Percentiles rank a stretch among this genome's conserved stretches.
These are phyloP conservation scores for Ceriops tagal DNA, from an alignment of 345 rosid genomes.

Conservation along the genomic window DNA sequence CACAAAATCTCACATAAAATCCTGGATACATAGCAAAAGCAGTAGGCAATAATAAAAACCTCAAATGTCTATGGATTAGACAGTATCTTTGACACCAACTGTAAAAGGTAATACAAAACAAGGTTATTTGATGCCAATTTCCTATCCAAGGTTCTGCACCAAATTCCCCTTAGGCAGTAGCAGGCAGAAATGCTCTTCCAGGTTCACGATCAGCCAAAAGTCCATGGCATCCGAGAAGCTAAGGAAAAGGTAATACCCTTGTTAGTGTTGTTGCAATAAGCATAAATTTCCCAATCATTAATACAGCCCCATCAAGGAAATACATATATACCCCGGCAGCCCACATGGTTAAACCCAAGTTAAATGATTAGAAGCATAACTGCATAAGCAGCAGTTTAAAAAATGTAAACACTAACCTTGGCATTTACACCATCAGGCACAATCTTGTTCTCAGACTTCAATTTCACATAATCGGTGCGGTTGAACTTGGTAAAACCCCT, in stretches of 20 bases:
- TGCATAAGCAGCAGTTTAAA: neutral
- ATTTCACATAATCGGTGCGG: slow-evolving; percentile 50
- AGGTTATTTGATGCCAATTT: no score
- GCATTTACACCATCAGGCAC: slow-evolving; percentile 70
- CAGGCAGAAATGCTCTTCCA: slow-evolving; percentile 51
- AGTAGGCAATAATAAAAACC: no score
- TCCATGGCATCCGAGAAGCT: slow-evolving; percentile 79
- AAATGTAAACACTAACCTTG: slow-evolving; percentile 37
- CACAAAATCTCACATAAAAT: no score
- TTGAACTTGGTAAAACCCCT: slow-evolving; percentile 75
- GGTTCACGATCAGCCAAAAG: slow-evolving; percentile 57
- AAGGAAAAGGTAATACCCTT: slow-evolving; percentile 1
- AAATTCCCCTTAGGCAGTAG: slow-evolving; percentile 26
- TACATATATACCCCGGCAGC: neutral
- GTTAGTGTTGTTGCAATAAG: slow-evolving; percentile 1
- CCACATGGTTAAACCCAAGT: neutral
- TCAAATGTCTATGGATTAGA: no score
- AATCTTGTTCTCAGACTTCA: slow-evolving; percentile 55
- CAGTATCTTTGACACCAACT: no score
- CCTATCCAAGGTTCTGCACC: no score
- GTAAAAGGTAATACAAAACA: no score
- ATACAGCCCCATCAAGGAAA: neutral
- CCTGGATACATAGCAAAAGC: no score
- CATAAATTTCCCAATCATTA: neutral
- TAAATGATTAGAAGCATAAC: neutral